phyloP scores from a whole-genome alignment of 2,329 filamentous ascomycete genomes.

The Pseudocercospora eumusae region DNA sequence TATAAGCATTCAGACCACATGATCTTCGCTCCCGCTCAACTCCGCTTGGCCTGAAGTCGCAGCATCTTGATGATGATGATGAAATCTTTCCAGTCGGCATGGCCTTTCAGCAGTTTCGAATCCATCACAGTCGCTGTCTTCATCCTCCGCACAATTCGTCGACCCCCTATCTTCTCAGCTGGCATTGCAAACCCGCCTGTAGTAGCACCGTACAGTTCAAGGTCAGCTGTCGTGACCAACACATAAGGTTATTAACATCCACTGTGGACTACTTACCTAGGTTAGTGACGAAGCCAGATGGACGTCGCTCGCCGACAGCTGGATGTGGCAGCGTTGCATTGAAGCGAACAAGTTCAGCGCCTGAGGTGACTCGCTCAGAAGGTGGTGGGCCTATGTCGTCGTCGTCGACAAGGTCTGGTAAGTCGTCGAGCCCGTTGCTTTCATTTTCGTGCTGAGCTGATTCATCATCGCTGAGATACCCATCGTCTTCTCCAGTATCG shows the following conservation, averaged over 20 bases:
- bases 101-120: background rate
- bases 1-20: background rate
- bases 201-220: background rate
- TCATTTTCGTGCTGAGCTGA: background rate
- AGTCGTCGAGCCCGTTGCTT: background rate
- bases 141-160: background rate
- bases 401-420: conserved; percentile 7
- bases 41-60: background rate
- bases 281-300: background rate
- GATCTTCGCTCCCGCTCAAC: background rate
- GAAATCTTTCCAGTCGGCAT: background rate
- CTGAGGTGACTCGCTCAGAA: background rate
- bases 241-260: background rate
- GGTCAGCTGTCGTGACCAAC: background rate
- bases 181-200: conserved; percentile 3
- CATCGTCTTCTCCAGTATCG: background rate
- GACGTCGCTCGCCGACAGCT: background rate
- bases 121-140: background rate
- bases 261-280: background rate
- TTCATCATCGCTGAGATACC: background rate
- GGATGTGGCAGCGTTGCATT: background rate
- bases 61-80: background rate
- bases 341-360: background rate
- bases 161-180: conserved; percentile 1
- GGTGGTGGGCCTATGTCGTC: background rate